Evolutionary conservation across 2,329 filamentous ascomycete species (phyloP), one percentile per base, ranked within the genome.

Genomic region (Aotearoamyces nothofagi): DNA sequence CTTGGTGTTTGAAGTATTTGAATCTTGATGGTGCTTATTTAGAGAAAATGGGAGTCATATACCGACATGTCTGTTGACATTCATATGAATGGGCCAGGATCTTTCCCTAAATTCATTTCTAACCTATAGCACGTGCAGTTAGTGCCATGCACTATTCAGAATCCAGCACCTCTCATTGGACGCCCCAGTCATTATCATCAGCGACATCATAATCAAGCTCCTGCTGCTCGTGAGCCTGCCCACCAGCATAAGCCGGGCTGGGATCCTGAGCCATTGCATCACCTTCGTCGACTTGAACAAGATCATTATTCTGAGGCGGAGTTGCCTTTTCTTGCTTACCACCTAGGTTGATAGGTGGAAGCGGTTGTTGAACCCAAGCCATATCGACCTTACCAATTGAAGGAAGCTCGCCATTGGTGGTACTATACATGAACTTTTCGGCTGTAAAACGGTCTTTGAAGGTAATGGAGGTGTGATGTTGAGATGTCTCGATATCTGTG

Each of bases 401-500:
- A 0, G 74, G 69, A 22, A 84, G 67, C 12, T 63, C 54, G 24
- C 62, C 61, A 25, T 60, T 60, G 26, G 65, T 48, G n/a, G 70
- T 53, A 15, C 65, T 58, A 41, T 69, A 67, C 55, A 66, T 68
- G 42, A 78, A 75, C 38, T 64, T 72, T 47, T 87, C 80, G 4
- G 78, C 80, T 9, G 76, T 75, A 45, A 69, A 69, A 33, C 73
- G 68, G 42, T 78, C 71, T 33, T 68, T 70, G 47, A 79, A 79
- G 5, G 64, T 66, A 29, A 79, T 63, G 30, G 63, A 55, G 1
- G 71, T 67, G 0, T 52, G 47, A 2, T 51, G 37, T 0, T 60
- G 49, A 3, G 56, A 58, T 4, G 58, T 55, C 17, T 69, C 58
- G 16, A 78, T 63, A 16, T 65, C 63, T 19, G 64, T 63, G 39